These are phyloP conservation scores for Nicotiana obtusifolia DNA, from an alignment of 257 asterid genomes.

Conservation along the genomic window DNA sequence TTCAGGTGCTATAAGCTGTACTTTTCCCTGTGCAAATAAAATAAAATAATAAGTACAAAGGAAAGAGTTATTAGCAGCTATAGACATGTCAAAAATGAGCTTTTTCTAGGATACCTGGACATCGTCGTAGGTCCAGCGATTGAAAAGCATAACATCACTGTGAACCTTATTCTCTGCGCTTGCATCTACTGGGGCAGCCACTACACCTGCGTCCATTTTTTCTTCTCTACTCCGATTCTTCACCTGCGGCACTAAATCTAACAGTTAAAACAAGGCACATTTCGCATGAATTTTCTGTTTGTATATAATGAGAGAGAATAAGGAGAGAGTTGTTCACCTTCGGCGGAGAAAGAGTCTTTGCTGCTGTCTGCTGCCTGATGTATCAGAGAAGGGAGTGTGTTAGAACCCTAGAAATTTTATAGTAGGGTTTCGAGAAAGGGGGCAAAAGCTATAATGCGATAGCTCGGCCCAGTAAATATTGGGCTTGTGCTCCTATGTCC, in stretches of 20 bases:
- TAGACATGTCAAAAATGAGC: not conserved
- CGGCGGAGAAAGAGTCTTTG: not conserved
- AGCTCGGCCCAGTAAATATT: not conserved
- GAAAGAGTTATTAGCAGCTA: too few species aligned
- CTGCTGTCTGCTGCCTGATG: not conserved
- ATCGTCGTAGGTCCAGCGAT: conserved; percentile 59
- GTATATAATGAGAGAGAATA: not conserved
- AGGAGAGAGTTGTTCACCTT: not conserved
- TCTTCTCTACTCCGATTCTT: conserved; percentile 3
- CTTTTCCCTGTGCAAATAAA: too few species aligned
- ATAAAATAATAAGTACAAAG: too few species aligned
- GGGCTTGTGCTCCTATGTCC: not conserved
- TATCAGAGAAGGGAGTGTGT: not conserved
- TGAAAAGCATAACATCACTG: conserved; percentile 48
- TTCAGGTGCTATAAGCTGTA: too few species aligned
- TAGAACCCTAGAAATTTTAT: not conserved
- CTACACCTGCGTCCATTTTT: not conserved
- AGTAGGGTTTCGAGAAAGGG: not conserved
- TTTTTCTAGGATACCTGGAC: conserved; percentile 26
- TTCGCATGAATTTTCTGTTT: not conserved
- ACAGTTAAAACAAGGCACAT: not conserved
- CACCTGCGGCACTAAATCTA: not conserved
- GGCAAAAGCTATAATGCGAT: not conserved
- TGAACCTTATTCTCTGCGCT: conserved; percentile 22
- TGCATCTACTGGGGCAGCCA: not conserved